Conservation (phyloP, 257 asterid species). For the Solanum lignicaule region DNA sequence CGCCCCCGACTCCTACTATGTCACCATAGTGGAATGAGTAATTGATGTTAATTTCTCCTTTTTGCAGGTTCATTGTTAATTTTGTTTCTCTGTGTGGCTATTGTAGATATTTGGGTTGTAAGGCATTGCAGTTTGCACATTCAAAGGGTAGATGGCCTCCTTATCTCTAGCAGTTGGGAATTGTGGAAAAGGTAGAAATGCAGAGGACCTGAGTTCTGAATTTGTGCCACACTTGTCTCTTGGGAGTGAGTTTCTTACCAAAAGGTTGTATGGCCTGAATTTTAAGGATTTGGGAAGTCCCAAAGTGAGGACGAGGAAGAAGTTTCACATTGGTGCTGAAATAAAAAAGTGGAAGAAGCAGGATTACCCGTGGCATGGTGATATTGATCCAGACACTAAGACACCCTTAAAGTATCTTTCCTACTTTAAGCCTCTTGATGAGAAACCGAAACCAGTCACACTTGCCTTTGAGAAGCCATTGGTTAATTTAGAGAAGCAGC, state of each 20-base stretch:
- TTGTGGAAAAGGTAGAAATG: slow-evolving; percentile 19
- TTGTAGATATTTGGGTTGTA: slow-evolving; percentile 16
- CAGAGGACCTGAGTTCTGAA: slow-evolving; percentile 8
- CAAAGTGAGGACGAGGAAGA: slow-evolving; percentile 6
- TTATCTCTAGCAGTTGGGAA: slow-evolving; percentile 31
- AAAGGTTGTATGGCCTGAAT: not conserved
- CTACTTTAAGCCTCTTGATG: slow-evolving; percentile 81
- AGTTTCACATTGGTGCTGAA: slow-evolving; percentile 29
- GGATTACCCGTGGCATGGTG: slow-evolving; percentile 75
- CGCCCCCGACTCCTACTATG: not conserved
- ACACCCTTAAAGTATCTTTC: slow-evolving; percentile 84
- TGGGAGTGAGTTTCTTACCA: slow-evolving; percentile 14
- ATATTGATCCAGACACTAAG: slow-evolving; percentile 73
- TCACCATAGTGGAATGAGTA: not conserved
- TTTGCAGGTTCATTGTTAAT: not conserved
- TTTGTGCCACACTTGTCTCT: not conserved
- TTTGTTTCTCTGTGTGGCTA: not conserved
- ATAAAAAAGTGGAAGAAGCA: slow-evolving; percentile 58
- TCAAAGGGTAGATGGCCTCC: slow-evolving; percentile 23
- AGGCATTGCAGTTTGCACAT: slow-evolving; percentile 2
- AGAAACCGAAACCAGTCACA: slow-evolving; percentile 87
- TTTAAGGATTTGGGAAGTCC: slow-evolving; percentile 4
- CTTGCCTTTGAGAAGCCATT: slow-evolving; percentile 91
- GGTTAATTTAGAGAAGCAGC: slow-evolving; percentile 59
- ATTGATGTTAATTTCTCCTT: not conserved